Percentiles rank a stretch among this genome's conserved stretches.
Evolutionary conservation across 2,329 filamentous ascomycete species (phyloP).

Genomic region (Elsinoe necatrix): DNA sequence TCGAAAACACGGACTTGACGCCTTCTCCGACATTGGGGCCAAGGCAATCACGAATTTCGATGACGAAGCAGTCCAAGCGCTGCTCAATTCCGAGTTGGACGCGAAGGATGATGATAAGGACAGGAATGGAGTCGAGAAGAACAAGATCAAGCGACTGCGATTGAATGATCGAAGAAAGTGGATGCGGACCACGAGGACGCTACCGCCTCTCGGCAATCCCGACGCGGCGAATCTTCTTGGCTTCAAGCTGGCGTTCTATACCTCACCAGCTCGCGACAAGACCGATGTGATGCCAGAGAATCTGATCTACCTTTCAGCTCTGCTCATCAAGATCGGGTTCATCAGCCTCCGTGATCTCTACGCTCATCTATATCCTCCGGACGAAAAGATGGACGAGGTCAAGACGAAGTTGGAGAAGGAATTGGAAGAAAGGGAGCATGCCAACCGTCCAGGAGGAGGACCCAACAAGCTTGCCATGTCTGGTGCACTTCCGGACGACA

Average conservation of each 20-base stretch:
- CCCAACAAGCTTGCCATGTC: constrained; percentile 81
- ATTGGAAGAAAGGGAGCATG: constrained; percentile 67
- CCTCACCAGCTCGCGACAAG: constrained; percentile 65
- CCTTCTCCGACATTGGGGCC: constrained; percentile 83
- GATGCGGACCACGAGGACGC: constrained; percentile 70
- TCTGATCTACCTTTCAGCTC: constrained; percentile 79
- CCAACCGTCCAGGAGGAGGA: constrained; percentile 59
- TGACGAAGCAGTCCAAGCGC: constrained; percentile 31
- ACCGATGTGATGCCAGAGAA: constrained; percentile 80
- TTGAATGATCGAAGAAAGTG: constrained; percentile 58
- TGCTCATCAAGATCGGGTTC: constrained; percentile 95
- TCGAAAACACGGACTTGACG: constrained; percentile 65
- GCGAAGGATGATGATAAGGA: constrained; percentile 29
- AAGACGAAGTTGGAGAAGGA: constrained; percentile 63
- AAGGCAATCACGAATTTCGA: constrained; percentile 56
- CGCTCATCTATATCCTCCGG: constrained; percentile 78
- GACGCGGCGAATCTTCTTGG: constrained; percentile 91
- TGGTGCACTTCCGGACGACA: constrained; percentile 79
- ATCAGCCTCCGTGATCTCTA: constrained; percentile 87
- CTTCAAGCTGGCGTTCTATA: constrained; percentile 95
- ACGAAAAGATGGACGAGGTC: constrained; percentile 71
- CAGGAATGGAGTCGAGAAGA: constrained; percentile 31
- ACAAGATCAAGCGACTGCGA: constrained; percentile 35
- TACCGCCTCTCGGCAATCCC: constrained; percentile 77
- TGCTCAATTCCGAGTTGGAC: constrained; percentile 25